Conservation (phyloP, 176 grass and related monocot species). For the Bothriochloa decipiens region DNA sequence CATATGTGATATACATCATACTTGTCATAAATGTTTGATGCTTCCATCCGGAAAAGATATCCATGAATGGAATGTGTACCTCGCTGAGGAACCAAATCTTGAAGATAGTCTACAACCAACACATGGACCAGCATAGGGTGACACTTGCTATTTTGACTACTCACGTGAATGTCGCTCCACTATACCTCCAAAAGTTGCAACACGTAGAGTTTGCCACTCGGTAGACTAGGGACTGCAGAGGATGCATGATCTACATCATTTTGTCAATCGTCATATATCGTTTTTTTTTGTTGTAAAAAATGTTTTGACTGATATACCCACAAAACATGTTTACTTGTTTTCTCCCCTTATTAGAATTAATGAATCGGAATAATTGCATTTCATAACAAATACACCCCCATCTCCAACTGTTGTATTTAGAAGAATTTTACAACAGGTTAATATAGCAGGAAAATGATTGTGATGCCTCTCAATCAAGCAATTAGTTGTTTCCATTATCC, state of each 20-base stretch:
- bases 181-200: background rate
- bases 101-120: background rate
- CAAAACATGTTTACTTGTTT: background rate
- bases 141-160: background rate
- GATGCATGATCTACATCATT: background rate
- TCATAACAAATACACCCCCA: background rate
- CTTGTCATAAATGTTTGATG: background rate
- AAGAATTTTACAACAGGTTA: background rate
- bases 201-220: background rate
- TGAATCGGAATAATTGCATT: background rate
- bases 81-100: background rate
- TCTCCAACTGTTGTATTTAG: background rate
- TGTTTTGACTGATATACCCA: background rate
- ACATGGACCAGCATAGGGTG: background rate
- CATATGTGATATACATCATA: background rate
- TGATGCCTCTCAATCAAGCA: background rate
- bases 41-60: background rate
- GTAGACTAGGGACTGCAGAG: background rate
- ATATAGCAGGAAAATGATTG: no score
- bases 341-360: background rate
- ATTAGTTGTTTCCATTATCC: background rate
- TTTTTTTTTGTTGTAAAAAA: background rate
- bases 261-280: background rate
- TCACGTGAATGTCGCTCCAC: background rate
- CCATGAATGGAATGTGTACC: background rate